Evolutionary conservation across 2,329 filamentous ascomycete species (phyloP).

Genomic region (Aureobasidium sp.): DNA sequence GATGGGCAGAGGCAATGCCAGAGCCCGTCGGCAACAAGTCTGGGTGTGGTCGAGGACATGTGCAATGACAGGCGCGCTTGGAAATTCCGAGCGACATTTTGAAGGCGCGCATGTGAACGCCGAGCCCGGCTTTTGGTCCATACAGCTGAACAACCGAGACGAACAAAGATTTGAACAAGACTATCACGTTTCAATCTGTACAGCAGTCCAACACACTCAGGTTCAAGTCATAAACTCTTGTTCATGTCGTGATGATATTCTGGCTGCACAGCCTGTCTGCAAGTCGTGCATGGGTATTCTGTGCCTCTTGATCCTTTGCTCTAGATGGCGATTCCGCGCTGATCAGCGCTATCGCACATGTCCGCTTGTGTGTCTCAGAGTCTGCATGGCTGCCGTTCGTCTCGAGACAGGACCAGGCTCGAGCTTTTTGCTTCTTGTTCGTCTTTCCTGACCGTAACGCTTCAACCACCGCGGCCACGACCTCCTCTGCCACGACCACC

Average conservation of each 20-base stretch:
- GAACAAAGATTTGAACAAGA: background rate
- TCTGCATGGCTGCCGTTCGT: background rate
- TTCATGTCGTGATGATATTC: conserved; percentile 6
- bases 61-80: background rate
- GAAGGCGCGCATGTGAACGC: background rate
- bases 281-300: conserved; percentile 2
- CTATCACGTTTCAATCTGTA: background rate
- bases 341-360: background rate
- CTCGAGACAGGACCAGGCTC: background rate
- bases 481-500: conserved; percentile 45
- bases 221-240: background rate
- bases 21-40: conserved; percentile 46
- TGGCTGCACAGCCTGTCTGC: background rate
- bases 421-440: conserved; percentile 2
- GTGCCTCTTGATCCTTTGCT: background rate
- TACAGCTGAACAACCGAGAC: background rate
- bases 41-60: conserved; percentile 28
- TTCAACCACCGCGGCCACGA: conserved; percentile 35
- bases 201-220: background rate
- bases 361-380: background rate
- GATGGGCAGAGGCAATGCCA: conserved; percentile 57
- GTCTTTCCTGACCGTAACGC: background rate
- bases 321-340: background rate
- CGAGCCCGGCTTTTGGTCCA: background rate
- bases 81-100: background rate